These are phyloP conservation scores for Stemphylium lycopersici DNA, from an alignment of 2,329 filamentous ascomycete genomes.

Conservation along the genomic window DNA sequence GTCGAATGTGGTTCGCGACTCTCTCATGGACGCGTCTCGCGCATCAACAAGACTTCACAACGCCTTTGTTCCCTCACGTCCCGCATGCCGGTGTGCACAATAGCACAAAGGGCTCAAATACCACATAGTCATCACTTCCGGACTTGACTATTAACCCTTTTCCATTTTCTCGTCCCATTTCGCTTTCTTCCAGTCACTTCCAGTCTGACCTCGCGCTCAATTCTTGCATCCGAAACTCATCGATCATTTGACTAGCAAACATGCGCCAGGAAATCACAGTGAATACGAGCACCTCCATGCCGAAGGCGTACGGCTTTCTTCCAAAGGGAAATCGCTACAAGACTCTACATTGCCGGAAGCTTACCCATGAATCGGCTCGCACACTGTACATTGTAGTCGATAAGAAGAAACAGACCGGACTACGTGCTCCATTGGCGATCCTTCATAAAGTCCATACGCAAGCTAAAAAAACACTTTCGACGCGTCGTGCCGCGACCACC, in stretches of 20 bases:
- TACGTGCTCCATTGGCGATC: slow-evolving; percentile 52
- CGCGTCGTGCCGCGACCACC: slow-evolving; percentile 50
- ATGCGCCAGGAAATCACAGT: slow-evolving; percentile 34
- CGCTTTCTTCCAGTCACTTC: background rate
- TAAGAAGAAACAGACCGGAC: slow-evolving; percentile 45
- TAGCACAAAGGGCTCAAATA: background rate
- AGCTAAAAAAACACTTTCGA: slow-evolving; percentile 49
- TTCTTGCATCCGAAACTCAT: background rate
- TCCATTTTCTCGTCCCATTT: background rate
- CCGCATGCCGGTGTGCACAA: background rate
- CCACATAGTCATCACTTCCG: background rate
- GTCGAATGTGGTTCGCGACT: background rate
- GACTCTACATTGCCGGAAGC: slow-evolving; percentile 41
- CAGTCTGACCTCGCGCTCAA: background rate
- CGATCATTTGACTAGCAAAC: background rate
- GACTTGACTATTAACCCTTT: background rate
- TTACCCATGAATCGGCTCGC: slow-evolving; percentile 38
- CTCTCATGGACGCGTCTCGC: background rate
- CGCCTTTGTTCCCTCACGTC: background rate
- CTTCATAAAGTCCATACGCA: slow-evolving; percentile 47
- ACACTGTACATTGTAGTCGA: slow-evolving; percentile 37
- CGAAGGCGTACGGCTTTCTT: slow-evolving; percentile 42
- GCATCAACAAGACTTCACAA: background rate
- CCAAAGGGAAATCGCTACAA: slow-evolving; percentile 44
- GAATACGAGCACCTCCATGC: slow-evolving; percentile 26